Conservation (phyloP, 2,329 filamentous ascomycete genomes). For the Epichloe hybrida region DNA sequence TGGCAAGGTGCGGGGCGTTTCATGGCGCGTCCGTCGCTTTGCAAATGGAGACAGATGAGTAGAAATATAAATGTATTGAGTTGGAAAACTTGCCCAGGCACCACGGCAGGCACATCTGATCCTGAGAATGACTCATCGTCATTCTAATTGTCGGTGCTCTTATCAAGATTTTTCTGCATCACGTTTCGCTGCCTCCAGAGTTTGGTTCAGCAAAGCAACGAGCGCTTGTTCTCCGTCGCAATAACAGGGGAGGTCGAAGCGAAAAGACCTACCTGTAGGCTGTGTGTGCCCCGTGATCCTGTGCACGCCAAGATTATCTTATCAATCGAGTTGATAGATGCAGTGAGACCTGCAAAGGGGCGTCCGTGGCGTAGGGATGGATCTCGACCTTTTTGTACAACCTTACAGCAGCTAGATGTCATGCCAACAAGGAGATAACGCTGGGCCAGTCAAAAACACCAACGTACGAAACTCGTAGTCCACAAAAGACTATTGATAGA, state of each 20-base stretch:
- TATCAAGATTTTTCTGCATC: neutral
- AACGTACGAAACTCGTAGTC: neutral
- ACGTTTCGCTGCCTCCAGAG: too few relatives aligned
- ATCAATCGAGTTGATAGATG: conserved; percentile 4
- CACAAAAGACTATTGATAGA: neutral
- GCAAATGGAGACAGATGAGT: too few relatives aligned
- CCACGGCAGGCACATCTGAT: neutral
- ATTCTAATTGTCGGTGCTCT: neutral
- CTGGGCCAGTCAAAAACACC: neutral
- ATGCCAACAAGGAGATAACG: neutral
- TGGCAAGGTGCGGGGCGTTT: too few relatives aligned
- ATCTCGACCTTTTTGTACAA: neutral
- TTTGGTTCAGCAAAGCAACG: too few relatives aligned
- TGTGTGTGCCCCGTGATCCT: neutral
- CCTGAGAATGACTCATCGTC: too few relatives aligned
- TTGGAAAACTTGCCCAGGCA: too few relatives aligned
- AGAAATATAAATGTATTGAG: too few relatives aligned
- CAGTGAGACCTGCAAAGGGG: conserved; percentile 2
- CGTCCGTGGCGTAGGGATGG: conserved; percentile 2
- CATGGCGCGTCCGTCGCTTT: too few relatives aligned
- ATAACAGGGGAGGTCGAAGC: neutral
- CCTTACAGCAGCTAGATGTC: neutral
- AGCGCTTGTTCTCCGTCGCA: neutral
- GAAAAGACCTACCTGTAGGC: neutral
- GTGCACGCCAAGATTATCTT: conserved; percentile 4